Percentiles rank a stretch among this genome's conserved stretches.
phyloP scores from a whole-genome alignment of 2,329 filamentous ascomycete genomes.

The Alternaria atra region DNA sequence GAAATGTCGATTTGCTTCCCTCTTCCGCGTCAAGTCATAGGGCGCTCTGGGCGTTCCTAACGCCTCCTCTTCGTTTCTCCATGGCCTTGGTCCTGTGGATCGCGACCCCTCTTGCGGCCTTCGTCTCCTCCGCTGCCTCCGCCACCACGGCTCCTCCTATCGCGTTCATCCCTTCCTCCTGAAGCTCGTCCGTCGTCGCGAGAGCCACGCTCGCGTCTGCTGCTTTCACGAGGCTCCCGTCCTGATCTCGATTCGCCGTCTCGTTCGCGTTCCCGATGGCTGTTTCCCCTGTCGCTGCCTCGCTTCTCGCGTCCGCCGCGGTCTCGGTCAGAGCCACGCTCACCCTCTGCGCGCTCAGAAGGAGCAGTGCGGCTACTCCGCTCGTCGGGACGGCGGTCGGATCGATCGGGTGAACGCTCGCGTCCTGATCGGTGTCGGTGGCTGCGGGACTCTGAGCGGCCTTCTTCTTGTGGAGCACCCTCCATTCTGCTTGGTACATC shows the following conservation, averaged over 20 bases:
- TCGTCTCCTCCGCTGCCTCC: slow-evolving; percentile 27
- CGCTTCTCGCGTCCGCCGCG: slow-evolving; percentile 39
- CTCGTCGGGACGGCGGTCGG: slow-evolving; percentile 40
- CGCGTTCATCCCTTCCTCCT: slow-evolving; percentile 36
- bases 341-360: slow-evolving; percentile 30
- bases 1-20: neutral
- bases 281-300: slow-evolving; percentile 34
- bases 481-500: slow-evolving; percentile 27
- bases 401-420: slow-evolving; percentile 36
- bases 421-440: slow-evolving; percentile 40
- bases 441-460: slow-evolving; percentile 38
- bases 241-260: slow-evolving; percentile 20
- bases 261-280: slow-evolving; percentile 32
- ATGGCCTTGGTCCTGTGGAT: slow-evolving; percentile 34
- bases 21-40: neutral
- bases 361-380: slow-evolving; percentile 33
- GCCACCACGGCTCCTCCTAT: slow-evolving; percentile 31
- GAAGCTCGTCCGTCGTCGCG: slow-evolving; percentile 34
- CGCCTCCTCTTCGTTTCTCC: slow-evolving; percentile 36
- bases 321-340: slow-evolving; percentile 37
- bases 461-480: slow-evolving; percentile 33
- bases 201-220: slow-evolving; percentile 35
- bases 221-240: slow-evolving; percentile 29
- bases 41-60: slow-evolving; percentile 13
- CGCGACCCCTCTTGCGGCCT: slow-evolving; percentile 33